Base-by-base conservation (phyloP, 148 eudicot species). In the Rhododendron ovatum region DNA sequence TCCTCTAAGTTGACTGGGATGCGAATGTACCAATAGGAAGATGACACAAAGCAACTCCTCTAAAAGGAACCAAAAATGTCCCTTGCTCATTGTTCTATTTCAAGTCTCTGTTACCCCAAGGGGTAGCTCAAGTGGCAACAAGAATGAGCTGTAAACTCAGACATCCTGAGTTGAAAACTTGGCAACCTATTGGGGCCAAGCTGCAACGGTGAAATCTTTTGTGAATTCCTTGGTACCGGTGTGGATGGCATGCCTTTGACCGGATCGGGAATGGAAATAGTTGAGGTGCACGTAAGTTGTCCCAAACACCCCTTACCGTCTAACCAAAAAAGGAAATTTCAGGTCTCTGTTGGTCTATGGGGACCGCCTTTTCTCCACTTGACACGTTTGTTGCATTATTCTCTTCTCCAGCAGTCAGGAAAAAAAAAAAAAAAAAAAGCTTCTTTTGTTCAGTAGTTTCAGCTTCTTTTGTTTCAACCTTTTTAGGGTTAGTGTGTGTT, bases 331-430 rank as follows among this genome's bases (percentile, higher is more conserved):
- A 5, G 5, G 14, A 26, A 12, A 69, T 8, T 28, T 30, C 73
- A 37, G 45, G 55, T 39, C 39, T 51, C 53, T 1, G 41, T 67
- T 86, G 51, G 48, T 69, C 12, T 39, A 33, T 35, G 61, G 83
- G 86, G 87, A 81, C 84, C 84, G 1, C 35, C 17, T 86, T 11
- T 50, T 67, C 78, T 69, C 78, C 11, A 39, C 39, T 86, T 80
- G 83, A 81, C 82, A 76, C 82, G 82, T 28, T 85, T 78, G 2
- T 85, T 28, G n/a, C 74, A 65, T 47, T 63, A 28, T 85, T 80
- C 74, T 80, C 53, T 45, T 18, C 41, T 80, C 55, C 57, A 50
- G 50, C 65, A 35, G 39, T 48, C 12, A 33, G 22, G 0, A 1
- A 7, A 2, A 6, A 2, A 20, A 30, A 28, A 14, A 12, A 13